A percentile compares a stretch with the other conserved stretches of the same genome.
phyloP scores from a whole-genome alignment of 495 filamentous ascomycete species.

The Wilcoxina mikolae region DNA sequence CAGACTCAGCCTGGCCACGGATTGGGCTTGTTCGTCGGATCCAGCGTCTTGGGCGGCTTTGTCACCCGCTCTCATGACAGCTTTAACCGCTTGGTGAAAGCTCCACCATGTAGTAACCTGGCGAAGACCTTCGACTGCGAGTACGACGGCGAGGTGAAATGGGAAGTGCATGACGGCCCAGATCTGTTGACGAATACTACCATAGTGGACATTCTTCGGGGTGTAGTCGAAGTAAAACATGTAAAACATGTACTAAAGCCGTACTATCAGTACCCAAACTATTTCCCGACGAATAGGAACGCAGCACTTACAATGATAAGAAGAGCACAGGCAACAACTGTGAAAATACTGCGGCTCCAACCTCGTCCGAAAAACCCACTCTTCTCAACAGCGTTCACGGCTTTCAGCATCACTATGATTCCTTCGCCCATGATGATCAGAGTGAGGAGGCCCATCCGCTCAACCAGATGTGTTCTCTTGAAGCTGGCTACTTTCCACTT shows the following conservation, averaged over 20 bases:
- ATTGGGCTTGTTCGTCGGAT: not conserved
- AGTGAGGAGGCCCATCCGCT: slow-evolving; percentile 51
- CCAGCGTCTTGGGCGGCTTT: not conserved
- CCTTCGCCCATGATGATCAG: slow-evolving; percentile 59
- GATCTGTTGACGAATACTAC: slow-evolving; percentile 41
- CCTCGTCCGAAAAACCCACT: slow-evolving; percentile 29
- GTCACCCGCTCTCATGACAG: too few species aligned
- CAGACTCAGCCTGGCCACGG: not conserved
- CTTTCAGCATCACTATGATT: slow-evolving; percentile 39
- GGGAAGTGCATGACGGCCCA: slow-evolving; percentile 59
- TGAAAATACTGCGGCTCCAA: slow-evolving; percentile 30
- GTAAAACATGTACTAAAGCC: slow-evolving; percentile 47
- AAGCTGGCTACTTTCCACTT: slow-evolving; percentile 44
- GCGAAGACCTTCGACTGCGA: slow-evolving; percentile 43
- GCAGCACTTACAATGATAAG: slow-evolving; percentile 25
- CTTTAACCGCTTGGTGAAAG: slow-evolving; percentile 9
- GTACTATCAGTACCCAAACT: not conserved
- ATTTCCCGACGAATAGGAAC: not conserved
- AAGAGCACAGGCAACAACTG: slow-evolving; percentile 28
- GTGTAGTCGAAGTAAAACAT: slow-evolving; percentile 56
- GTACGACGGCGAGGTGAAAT: slow-evolving; percentile 50
- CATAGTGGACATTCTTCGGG: slow-evolving; percentile 34
- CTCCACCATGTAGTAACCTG: slow-evolving; percentile 34
- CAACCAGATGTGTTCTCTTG: slow-evolving; percentile 50
- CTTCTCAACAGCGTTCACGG: slow-evolving; percentile 42